Evolutionary conservation across 768 basidiomycete genomes (phyloP).

Genomic region (Polyporus arcularius): DNA sequence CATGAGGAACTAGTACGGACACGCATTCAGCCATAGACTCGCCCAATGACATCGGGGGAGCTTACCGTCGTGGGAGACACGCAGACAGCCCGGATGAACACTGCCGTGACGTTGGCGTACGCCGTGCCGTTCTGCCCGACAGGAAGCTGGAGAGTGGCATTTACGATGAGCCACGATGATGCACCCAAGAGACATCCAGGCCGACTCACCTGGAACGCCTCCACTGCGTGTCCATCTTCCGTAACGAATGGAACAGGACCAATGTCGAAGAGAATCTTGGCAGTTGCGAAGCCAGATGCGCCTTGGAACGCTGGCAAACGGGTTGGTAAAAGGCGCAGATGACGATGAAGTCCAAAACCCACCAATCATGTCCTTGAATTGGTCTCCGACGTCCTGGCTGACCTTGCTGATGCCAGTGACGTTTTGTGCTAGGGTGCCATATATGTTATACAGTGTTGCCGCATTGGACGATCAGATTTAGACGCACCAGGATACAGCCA

Average conservation of each 20-base stretch:
- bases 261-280: slow-evolving; percentile 48
- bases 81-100: slow-evolving; percentile 49
- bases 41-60: not conserved
- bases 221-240: slow-evolving; percentile 44
- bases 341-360: slow-evolving; percentile 10
- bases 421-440: slow-evolving; percentile 33
- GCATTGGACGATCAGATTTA: too few species aligned
- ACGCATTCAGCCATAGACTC: not conserved
- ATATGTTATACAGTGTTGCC: too few species aligned
- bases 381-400: slow-evolving; percentile 45
- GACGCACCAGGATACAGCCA: slow-evolving; percentile 37
- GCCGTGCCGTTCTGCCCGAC: slow-evolving; percentile 47
- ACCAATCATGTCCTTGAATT: slow-evolving; percentile 53
- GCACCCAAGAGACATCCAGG: not conserved
- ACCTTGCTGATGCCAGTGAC: slow-evolving; percentile 40
- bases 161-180: not conserved
- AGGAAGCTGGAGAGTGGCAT: slow-evolving; percentile 36
- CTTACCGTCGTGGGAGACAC: slow-evolving; percentile 37
- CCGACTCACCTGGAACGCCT: slow-evolving; percentile 43
- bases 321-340: not conserved
- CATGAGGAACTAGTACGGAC: slow-evolving; percentile 39
- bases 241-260: slow-evolving; percentile 46
- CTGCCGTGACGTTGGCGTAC: slow-evolving; percentile 48
- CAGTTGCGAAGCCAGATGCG: slow-evolving; percentile 56
- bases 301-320: slow-evolving; percentile 45